Percentiles rank a stretch among this genome's conserved stretches.
Conservation (phyloP, 345 rosid species). For the Ceriops zippeliana region DNA sequence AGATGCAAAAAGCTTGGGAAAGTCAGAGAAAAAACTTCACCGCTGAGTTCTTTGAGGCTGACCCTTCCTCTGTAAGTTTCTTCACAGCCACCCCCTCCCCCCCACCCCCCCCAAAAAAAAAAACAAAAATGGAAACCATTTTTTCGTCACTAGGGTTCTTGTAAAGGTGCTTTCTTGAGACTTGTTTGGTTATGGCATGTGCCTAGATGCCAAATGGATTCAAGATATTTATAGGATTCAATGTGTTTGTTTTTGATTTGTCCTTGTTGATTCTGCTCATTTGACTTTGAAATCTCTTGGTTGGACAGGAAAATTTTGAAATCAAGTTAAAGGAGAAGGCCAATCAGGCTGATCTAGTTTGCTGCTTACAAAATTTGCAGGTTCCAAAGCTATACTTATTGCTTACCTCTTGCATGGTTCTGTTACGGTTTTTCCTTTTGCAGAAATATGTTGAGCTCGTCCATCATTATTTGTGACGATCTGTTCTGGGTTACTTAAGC, state of each 20-base stretch:
- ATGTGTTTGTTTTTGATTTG: background rate
- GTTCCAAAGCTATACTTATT: conserved; percentile 26
- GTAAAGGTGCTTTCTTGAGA: background rate
- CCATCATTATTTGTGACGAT: background rate
- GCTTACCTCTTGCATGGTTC: background rate
- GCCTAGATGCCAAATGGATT: background rate
- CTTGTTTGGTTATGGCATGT: background rate
- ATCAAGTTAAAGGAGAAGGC: conserved; percentile 53
- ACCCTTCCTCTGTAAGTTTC: conserved; percentile 63
- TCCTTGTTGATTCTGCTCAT: background rate
- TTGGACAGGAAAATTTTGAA: conserved; percentile 62
- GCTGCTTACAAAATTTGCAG: conserved; percentile 94
- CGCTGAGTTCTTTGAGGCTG: conserved; percentile 76
- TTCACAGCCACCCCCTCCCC: background rate
- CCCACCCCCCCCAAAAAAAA: no score
- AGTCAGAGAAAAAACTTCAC: conserved; percentile 58
- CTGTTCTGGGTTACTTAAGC: background rate
- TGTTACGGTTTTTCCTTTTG: background rate
- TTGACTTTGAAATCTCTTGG: conserved; percentile 4
- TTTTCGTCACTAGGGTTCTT: background rate
- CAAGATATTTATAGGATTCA: no score
- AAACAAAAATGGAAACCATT: no score
- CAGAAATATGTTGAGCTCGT: background rate
- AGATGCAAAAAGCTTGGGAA: conserved; percentile 71
- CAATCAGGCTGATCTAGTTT: conserved; percentile 70